Conservation (phyloP, 2,329 filamentous ascomycete species). For the Fusarium sp. region DNA sequence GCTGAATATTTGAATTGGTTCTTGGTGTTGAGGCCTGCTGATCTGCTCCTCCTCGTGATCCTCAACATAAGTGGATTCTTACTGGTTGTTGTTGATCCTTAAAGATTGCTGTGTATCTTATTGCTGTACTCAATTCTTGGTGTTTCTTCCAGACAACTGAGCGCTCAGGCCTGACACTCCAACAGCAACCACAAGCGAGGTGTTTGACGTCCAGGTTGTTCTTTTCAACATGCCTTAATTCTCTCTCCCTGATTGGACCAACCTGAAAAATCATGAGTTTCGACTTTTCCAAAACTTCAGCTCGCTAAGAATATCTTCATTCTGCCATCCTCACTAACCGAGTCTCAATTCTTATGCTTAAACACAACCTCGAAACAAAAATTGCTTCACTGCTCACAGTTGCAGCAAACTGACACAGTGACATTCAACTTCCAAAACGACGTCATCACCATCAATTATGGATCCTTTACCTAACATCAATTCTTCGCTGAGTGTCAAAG, state of each 20-base stretch:
- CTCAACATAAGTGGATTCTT: neutral
- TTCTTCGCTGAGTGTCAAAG: neutral
- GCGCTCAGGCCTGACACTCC: neutral
- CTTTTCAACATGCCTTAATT: neutral
- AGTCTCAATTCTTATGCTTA: conserved; percentile 1
- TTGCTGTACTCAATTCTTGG: neutral
- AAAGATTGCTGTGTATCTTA: neutral
- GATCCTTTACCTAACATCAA: conserved; percentile 8
- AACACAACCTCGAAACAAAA: neutral
- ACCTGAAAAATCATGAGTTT: neutral
- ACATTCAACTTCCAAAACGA: neutral
- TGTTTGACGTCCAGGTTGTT: neutral
- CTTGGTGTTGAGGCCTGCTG: conserved; percentile 1
- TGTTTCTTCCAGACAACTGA: neutral
- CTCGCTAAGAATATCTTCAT: neutral
- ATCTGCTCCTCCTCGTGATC: conserved; percentile 15
- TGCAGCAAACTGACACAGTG: neutral
- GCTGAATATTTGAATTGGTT: conserved; percentile 5
- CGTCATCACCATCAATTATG: conserved; percentile 12
- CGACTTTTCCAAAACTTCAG: neutral
- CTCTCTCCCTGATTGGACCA: neutral
- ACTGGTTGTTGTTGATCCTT: neutral
- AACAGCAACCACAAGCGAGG: neutral
- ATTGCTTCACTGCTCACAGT: neutral
- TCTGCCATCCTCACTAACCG: neutral